Evolutionary conservation across 805 yeast genomes (phyloP), one percentile per base, ranked within the genome.

Genomic region (Candida andamanensis): DNA sequence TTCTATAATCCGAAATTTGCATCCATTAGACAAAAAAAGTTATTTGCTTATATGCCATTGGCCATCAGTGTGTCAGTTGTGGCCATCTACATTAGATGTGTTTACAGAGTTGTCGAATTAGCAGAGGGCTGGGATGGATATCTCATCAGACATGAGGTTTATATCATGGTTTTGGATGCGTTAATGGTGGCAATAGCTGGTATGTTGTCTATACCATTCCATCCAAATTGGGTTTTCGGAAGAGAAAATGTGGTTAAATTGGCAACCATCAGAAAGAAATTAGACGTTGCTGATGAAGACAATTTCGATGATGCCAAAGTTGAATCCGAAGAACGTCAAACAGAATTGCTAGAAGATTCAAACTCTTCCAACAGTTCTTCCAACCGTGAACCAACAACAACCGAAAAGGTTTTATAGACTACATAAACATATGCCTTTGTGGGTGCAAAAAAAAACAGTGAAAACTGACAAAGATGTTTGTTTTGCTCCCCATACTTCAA

Each of bases 81-180:
- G 10, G 47, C 45, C 15, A 50, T 63, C 30, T 63, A 60, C 41
- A 56, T 60, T 32, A 47, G 61, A 32, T 58, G 63, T 38, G 42
- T 61, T 14, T 64, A 63, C 40, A 51, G 69, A 46, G 66, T 63
- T 24, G 63, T 60, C 7, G 69, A 64, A 37, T 51, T 64, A 37
- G 47, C 60, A 11, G 51, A 61, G 36, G 69, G 69, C 6, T 63
- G 57, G 44, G 16, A 26, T 3, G 69, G 69, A 4, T 60, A 54
- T 38, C 50, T 63, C 33, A 51, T 60, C 21, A 39, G 45, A 2
- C 62, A 59, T 39, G 70, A 64, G 39, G 58, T 51, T 4, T 63
- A 39, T 40, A 29, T 64, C 21, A 56, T 62, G 63, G 52, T 51
- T 3, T 54, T 64, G 26, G 70, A 64, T 40, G 66, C 69, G 0